Base-by-base conservation (phyloP, 2,329 filamentous ascomycete genomes). In the Orbilia brochopaga region DNA sequence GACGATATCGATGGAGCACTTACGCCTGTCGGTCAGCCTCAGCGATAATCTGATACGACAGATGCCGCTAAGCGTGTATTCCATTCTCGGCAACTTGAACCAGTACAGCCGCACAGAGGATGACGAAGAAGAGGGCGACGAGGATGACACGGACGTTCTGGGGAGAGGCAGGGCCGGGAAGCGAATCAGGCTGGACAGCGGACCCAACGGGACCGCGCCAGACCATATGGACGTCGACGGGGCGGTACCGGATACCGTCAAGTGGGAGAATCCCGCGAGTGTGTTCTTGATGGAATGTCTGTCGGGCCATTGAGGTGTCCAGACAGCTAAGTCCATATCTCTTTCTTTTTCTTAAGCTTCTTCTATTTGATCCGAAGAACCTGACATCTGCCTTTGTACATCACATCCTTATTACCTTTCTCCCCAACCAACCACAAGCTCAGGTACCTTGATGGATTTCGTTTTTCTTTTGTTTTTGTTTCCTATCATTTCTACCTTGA, bases 31-130 rank as follows among this genome's bases (percentile, higher is more conserved):
- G 7, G 58, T 73, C 11, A 53, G 63, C 35, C 37, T 73, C 40
- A 67, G 69, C 35, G 69, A 73, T 58, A 73, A 73, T 35, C 52
- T 73, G 69, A 63, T 73, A 59, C 59, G 69, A 17, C 69, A 73
- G 62, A 73, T 73, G 69, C 69, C 69, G 44, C 52, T 73, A 52
- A 62, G 58, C n/a, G 63, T 73, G 24, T 52, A 73, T 24, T 58
- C 62, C n/a, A 73, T 73, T 46, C 35, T 66, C 46, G 59, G 62
- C 3, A 64, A 60, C 11, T 35, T 54, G 19, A 63, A 63, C 24
- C 62, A 63, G 52, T 74, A 51, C 35, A 44, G 55, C 30, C 48
- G 61, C 19, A 46, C 40, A n/a, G 73, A 74, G 32, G 67, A 73
- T 10, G 69, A 73, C 21, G 61, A 66, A 17, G 48, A 50, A 1